Evolutionary conservation across 1,284 basidiomycete genomes (phyloP).

Genomic region (Cutaneotrichosporon daszewskae): DNA sequence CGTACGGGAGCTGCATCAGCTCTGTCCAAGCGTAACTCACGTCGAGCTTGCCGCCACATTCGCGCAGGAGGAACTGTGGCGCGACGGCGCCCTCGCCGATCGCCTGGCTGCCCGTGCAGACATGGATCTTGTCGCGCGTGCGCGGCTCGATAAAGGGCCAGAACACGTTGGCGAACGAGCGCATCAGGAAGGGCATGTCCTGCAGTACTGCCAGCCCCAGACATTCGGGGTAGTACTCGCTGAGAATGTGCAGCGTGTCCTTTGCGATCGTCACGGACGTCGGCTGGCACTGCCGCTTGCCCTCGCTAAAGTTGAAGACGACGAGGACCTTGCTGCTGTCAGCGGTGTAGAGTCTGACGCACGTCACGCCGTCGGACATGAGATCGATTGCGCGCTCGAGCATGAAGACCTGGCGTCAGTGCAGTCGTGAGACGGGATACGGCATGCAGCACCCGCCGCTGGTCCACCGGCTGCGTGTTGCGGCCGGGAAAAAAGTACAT

Average conservation of each 20-base stretch:
- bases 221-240: constrained; percentile 32
- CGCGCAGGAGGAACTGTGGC: constrained; percentile 19
- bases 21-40: constrained; percentile 10
- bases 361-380: constrained; percentile 27
- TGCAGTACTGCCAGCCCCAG: constrained; percentile 30
- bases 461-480: constrained; percentile 25
- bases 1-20: constrained; percentile 16
- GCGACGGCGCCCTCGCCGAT: constrained; percentile 22
- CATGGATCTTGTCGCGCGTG: constrained; percentile 28
- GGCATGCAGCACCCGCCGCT: constrained; percentile 7
- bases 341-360: background rate
- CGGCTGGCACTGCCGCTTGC: no score
- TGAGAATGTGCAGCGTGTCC: constrained; percentile 24
- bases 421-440: background rate
- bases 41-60: constrained; percentile 32
- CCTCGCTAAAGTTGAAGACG: constrained; percentile 40
- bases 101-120: constrained; percentile 20
- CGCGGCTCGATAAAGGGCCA: constrained; percentile 42
- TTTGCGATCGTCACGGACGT: constrained; percentile 25
- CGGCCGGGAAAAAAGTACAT: constrained; percentile 34
- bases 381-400: constrained; percentile 40
- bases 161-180: constrained; percentile 36
- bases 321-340: no score
- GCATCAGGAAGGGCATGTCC: constrained; percentile 37
- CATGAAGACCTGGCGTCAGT: constrained; percentile 30